Evolutionary conservation across 106 monocot genomes (phyloP).

Genomic region (Dioscorea dumetorum): DNA sequence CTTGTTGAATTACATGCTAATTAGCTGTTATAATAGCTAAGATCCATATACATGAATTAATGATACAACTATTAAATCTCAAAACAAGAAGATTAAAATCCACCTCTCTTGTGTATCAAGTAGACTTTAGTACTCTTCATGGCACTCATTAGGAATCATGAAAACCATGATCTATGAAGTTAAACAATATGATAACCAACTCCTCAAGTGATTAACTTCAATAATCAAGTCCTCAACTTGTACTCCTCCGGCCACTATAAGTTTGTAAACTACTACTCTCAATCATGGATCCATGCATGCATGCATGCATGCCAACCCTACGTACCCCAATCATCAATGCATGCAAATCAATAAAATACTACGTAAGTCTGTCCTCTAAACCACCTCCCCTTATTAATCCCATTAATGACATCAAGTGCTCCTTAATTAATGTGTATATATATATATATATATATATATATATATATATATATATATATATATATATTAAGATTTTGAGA

Average conservation of each 20-base stretch:
- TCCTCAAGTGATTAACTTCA: not conserved
- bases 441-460: not conserved
- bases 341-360: not conserved
- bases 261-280: no score
- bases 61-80: no score
- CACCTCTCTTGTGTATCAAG: no score
- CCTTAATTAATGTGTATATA: not conserved
- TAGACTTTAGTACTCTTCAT: not conserved
- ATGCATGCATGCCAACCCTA: not conserved
- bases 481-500: not conserved
- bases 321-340: not conserved
- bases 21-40: no score
- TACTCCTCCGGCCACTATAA: not conserved
- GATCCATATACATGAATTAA: no score
- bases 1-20: no score
- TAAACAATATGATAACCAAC: not conserved
- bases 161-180: not conserved
- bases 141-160: not conserved
- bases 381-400: no score
- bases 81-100: no score
- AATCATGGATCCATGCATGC: not conserved
- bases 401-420: not conserved
- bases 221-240: not conserved
- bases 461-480: not conserved
- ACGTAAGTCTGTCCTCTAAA: no score